phyloP scores from a whole-genome alignment of 345 rosid genomes.

The Conringia planisiliqua region DNA sequence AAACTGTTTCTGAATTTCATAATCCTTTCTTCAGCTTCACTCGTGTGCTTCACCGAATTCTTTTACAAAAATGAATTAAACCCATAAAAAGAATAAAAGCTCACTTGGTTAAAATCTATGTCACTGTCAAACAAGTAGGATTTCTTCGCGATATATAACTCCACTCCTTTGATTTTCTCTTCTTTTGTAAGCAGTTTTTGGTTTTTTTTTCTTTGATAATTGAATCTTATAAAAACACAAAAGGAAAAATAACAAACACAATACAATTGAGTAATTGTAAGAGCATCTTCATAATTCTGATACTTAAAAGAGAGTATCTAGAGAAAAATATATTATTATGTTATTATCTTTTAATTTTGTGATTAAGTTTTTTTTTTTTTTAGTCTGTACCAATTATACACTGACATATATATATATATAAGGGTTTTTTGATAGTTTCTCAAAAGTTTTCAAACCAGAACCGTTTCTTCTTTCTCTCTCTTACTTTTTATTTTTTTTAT shows the following conservation, averaged over 20 bases:
- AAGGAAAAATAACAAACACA: neutral
- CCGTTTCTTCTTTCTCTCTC: too few species aligned
- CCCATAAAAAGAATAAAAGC: neutral
- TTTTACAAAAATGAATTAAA: neutral
- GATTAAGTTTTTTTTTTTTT: too few species aligned
- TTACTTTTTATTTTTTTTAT: too few species aligned
- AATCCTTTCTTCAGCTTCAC: constrained; percentile 7
- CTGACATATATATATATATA: too few species aligned
- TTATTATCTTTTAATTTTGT: too few species aligned
- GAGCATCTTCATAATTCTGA: too few species aligned
- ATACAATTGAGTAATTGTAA: neutral
- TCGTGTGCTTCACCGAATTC: constrained; percentile 8
- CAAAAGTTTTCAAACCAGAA: too few species aligned
- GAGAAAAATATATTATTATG: too few species aligned
- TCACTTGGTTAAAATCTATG: constrained; percentile 23
- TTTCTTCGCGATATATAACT: constrained; percentile 33
- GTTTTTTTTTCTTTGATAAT: constrained; percentile 29
- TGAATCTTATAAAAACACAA: constrained; percentile 23
- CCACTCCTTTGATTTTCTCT: constrained; percentile 29
- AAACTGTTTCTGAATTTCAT: constrained; percentile 41
- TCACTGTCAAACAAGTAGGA: constrained; percentile 22
- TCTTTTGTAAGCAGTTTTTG: constrained; percentile 29
- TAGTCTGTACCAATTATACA: too few species aligned
- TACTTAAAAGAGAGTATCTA: too few species aligned
- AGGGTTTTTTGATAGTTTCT: too few species aligned